Percentiles rank a stretch among this genome's conserved stretches.
Conservation (phyloP, 169 alveolate genomes). For the Blepharisma undulans region DNA sequence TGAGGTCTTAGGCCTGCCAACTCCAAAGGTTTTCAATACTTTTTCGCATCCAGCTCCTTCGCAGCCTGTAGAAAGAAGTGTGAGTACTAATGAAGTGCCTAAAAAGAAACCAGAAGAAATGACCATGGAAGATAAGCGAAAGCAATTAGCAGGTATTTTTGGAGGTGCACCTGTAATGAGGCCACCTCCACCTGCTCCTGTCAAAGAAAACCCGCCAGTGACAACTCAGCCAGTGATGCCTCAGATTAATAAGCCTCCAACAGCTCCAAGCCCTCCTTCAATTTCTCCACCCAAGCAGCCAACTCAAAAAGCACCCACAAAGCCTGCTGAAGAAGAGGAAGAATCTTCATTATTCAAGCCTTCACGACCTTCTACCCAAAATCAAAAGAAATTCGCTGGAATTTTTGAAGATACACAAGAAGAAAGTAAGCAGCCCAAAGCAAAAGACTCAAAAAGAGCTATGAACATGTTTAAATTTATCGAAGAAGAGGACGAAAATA, state of each 20-base stretch:
- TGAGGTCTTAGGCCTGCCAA: slow-evolving; percentile 11
- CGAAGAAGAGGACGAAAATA: slow-evolving; percentile 21
- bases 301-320: not conserved
- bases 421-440: not conserved
- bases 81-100: not conserved
- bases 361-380: not conserved
- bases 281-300: not conserved
- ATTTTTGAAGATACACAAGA: slow-evolving; percentile 9
- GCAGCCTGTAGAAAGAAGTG: not conserved
- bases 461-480: slow-evolving; percentile 5
- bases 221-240: not conserved
- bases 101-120: slow-evolving; percentile 11
- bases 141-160: slow-evolving; percentile 10
- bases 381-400: not conserved
- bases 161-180: not conserved
- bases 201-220: not conserved
- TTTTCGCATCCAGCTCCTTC: not conserved
- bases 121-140: slow-evolving; percentile 19
- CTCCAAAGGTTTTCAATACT: not conserved
- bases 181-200: not conserved
- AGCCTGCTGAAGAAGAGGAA: slow-evolving; percentile 24
- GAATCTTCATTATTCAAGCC: not conserved
- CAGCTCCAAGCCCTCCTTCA: slow-evolving; percentile 9
- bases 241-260: not conserved
- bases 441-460: not conserved